phyloP scores from a whole-genome alignment of 345 rosid genomes.

The Nephelium lappaceum region DNA sequence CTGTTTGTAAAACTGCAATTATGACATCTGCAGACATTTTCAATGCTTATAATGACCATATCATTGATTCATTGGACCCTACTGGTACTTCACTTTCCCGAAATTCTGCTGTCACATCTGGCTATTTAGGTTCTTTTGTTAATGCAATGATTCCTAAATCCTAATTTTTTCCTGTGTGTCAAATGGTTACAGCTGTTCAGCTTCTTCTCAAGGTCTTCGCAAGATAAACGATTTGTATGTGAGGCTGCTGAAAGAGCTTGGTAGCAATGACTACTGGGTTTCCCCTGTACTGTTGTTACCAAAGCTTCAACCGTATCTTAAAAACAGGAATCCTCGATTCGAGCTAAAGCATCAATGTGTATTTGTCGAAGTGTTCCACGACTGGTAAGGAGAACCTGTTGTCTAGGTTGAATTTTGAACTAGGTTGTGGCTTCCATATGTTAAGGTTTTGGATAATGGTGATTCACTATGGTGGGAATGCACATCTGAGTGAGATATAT shows the following conservation, averaged over 20 bases:
- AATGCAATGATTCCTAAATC: not conserved
- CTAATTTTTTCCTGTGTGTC: conserved; percentile 6
- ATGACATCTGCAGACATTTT: conserved; percentile 91
- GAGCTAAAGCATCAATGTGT: conserved; percentile 93
- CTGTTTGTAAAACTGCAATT: conserved; percentile 92
- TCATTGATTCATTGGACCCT: conserved; percentile 76
- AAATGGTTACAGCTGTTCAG: conserved; percentile 72
- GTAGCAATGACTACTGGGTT: conserved; percentile 71
- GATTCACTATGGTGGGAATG: not conserved
- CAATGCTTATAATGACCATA: conserved; percentile 61
- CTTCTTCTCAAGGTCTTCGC: conserved; percentile 93
- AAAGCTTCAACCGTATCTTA: conserved; percentile 83
- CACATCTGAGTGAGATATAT: not conserved
- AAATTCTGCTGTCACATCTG: not conserved
- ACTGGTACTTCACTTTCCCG: conserved; percentile 51
- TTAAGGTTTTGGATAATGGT: not conserved
- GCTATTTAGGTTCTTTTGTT: conserved; percentile 9
- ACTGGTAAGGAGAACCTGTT: conserved; percentile 51
- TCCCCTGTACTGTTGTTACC: conserved; percentile 66
- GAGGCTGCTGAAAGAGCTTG: conserved; percentile 95
- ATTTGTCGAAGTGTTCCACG: conserved; percentile 77
- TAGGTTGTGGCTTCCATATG: not conserved
- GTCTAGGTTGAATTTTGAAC: not conserved
- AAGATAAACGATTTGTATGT: conserved; percentile 92
- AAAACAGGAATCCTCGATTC: conserved; percentile 85